Conservation (phyloP, 192 early-diverging fungal species). For the Polychytrium aggregatum region DNA sequence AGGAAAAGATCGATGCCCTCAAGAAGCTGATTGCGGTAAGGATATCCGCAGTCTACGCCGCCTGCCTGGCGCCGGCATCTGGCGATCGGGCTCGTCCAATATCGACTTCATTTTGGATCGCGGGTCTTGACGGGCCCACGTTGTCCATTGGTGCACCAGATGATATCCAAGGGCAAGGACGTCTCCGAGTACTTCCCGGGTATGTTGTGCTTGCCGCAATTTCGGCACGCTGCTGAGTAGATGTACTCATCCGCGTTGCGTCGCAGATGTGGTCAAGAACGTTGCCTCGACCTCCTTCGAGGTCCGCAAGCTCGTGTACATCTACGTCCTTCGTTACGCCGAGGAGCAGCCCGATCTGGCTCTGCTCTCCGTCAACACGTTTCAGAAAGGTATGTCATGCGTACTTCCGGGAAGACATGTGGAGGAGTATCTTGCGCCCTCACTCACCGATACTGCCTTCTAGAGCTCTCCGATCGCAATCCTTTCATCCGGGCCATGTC, state of each 20-base stretch:
- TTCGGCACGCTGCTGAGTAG: neutral
- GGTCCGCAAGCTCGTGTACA: conserved; percentile 90
- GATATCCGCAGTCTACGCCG: neutral
- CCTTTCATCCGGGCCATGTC: conserved; percentile 92
- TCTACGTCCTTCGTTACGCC: conserved; percentile 89
- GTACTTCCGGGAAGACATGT: neutral
- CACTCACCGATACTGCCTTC: no score
- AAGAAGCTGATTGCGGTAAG: conserved; percentile 79
- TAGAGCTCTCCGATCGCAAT: conserved; percentile 82
- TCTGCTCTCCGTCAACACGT: conserved; percentile 91
- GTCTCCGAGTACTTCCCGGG: conserved; percentile 72
- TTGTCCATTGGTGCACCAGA: no score
- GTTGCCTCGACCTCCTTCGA: conserved; percentile 83
- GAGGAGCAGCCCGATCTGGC: conserved; percentile 95
- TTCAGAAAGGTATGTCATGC: conserved; percentile 60
- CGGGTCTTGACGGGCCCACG: no score
- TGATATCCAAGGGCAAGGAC: conserved; percentile 83
- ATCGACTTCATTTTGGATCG: no score
- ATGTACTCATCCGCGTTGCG: neutral
- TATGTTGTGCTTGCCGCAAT: conserved; percentile 2
- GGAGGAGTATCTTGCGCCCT: no score
- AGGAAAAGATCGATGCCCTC: conserved; percentile 86
- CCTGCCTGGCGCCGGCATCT: conserved; percentile 13
- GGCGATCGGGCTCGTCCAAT: no score
- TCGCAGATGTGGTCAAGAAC: conserved; percentile 93